Evolutionary conservation across 2,329 filamentous ascomycete species (phyloP), one percentile per base, ranked within the genome.

Genomic region (Hymenoscyphus albidus): DNA sequence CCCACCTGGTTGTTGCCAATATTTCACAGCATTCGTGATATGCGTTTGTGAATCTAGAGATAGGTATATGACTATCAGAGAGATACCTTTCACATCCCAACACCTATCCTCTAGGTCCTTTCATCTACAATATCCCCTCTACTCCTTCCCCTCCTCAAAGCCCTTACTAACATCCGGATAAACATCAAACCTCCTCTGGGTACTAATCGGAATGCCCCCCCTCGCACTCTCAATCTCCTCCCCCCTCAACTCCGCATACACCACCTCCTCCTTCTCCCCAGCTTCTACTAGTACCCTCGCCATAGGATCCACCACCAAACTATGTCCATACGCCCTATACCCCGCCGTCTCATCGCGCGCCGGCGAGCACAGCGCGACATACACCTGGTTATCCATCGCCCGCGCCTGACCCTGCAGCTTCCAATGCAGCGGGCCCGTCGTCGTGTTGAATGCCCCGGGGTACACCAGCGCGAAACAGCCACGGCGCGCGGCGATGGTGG

Each of bases 361-460:
- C 0, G 95, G 95, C 75, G 91, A 95, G 80, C 95, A 99, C 76
- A 99, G 79, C 40, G 88, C 95, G 13, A 98, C 93, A 77, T 96
- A 98, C 10, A 96, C 81, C 81, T 99, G 93, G 76, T 98, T 98
- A 75, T 99, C 94, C 71, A 96, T 84, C 5, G 94, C 95, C 67
- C 95, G 83, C 14, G 90, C 93, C 69, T 91, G 85, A 0, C 88
- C 94, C 72, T 91, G 85, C 70, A 99, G 80, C 64, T 88, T 84
- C 95, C 95, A 99, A 78, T 99, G 95, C 76, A 98, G 78, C 5
- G 91, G 89, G 0, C 95, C 95, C 0, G 95, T 99, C 0, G 93
- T 97, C 66, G 91, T 82, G 78, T 98, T 99, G 83, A 99, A 99
- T 0, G 95, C 95, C n/a, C 93, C 95, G 0, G 95, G 95, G 77